A percentile compares a stretch with the other conserved stretches of the same genome.
These are phyloP conservation scores for Fusarium mexicanum DNA, from an alignment of 2,329 filamentous ascomycete genomes.

Conservation along the genomic window DNA sequence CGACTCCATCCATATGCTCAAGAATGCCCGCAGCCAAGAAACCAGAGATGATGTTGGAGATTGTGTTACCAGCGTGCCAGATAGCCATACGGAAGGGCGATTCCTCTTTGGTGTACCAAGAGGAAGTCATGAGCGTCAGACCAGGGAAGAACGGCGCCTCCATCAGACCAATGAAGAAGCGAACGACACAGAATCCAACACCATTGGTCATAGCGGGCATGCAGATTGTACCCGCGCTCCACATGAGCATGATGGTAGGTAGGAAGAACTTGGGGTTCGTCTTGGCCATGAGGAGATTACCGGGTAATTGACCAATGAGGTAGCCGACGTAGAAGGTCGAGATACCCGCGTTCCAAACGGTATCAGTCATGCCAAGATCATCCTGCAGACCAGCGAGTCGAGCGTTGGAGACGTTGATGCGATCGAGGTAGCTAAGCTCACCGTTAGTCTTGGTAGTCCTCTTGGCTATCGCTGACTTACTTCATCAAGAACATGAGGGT, in stretches of 20 bases:
- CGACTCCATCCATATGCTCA: conserved; percentile 52
- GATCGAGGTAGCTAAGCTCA: conserved; percentile 57
- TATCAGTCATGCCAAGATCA: conserved; percentile 50
- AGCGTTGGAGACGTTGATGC: conserved; percentile 60
- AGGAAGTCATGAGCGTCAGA: conserved; percentile 48
- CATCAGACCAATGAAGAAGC: conserved; percentile 47
- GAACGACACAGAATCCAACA: conserved; percentile 43
- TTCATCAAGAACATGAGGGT: conserved; percentile 26
- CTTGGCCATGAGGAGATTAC: conserved; percentile 57
- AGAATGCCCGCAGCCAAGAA: conserved; percentile 57
- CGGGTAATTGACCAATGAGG: conserved; percentile 57
- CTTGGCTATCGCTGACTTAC: neutral
- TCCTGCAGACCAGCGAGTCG: conserved; percentile 51
- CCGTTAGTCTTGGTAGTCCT: neutral
- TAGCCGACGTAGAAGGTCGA: conserved; percentile 59
- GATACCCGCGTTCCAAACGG: conserved; percentile 53
- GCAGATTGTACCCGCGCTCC: conserved; percentile 53
- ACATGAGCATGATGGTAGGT: conserved; percentile 54
- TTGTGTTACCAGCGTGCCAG: conserved; percentile 58
- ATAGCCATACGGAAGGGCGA: conserved; percentile 56
- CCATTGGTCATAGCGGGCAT: conserved; percentile 53
- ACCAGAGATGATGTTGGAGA: conserved; percentile 57
- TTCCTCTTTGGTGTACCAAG: conserved; percentile 59
- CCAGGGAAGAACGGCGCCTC: conserved; percentile 56
- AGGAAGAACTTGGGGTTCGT: conserved; percentile 49